Conservation (phyloP, 352 stramenopile genomes). For the Globisporangium radiosum region DNA sequence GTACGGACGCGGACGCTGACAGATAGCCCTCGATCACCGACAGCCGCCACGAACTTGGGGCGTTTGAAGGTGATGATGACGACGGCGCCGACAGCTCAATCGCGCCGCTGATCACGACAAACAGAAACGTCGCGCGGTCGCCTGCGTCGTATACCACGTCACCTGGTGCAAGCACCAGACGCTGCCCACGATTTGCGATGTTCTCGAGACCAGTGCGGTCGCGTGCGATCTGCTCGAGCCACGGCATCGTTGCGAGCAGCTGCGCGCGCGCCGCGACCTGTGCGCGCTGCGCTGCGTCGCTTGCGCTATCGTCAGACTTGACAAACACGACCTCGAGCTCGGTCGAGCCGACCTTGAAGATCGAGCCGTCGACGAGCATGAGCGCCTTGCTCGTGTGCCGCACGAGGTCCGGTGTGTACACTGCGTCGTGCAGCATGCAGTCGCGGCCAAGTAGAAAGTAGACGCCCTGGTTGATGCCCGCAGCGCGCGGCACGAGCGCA, state of each 20-base stretch:
- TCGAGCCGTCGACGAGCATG: slow-evolving; percentile 57
- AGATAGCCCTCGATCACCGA: slow-evolving; percentile 11
- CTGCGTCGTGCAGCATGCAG: slow-evolving; percentile 25
- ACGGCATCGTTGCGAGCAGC: slow-evolving; percentile 44
- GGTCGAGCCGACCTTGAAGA: slow-evolving; percentile 52
- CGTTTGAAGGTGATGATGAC: neutral
- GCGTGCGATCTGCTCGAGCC: slow-evolving; percentile 48
- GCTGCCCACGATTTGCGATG: slow-evolving; percentile 36
- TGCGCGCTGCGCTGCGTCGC: slow-evolving; percentile 10
- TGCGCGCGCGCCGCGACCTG: slow-evolving; percentile 33
- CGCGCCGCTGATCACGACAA: slow-evolving; percentile 52
- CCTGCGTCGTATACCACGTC: slow-evolving; percentile 56
- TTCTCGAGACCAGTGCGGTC: slow-evolving; percentile 44
- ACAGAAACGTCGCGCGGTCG: slow-evolving; percentile 53
- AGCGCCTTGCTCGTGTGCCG: slow-evolving; percentile 63
- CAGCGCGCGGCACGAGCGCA: slow-evolving; percentile 43
- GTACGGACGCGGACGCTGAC: neutral
- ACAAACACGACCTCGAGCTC: slow-evolving; percentile 62
- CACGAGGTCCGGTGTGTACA: slow-evolving; percentile 34
- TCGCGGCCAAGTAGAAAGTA: slow-evolving; percentile 66
- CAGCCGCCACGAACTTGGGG: slow-evolving; percentile 9
- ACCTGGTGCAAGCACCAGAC: slow-evolving; percentile 29
- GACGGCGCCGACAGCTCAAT: slow-evolving; percentile 22
- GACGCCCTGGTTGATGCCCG: slow-evolving; percentile 60
- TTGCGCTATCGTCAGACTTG: slow-evolving; percentile 20